Conservation (phyloP, 2,329 filamentous ascomycete species). For the Colletotrichum cordylinicola region DNA sequence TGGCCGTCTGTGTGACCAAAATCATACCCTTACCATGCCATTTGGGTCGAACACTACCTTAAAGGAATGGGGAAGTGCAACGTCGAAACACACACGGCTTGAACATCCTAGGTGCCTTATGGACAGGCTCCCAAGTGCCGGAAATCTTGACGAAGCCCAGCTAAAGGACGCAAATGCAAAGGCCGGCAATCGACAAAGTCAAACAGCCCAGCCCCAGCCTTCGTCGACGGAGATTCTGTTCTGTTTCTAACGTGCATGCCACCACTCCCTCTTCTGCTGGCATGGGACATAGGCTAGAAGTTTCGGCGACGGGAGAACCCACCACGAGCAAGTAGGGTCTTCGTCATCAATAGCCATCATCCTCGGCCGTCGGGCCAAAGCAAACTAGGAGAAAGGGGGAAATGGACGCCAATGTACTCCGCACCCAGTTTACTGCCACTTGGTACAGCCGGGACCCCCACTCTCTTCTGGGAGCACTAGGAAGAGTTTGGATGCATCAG, state of each 20-base stretch:
- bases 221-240: neutral
- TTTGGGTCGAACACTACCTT: neutral
- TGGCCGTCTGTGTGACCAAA: neutral
- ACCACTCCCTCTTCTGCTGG: neutral
- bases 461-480: neutral
- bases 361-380: constrained; percentile 2
- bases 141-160: neutral
- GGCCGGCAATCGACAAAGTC: neutral
- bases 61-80: neutral
- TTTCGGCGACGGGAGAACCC: neutral
- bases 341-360: neutral
- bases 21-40: neutral
- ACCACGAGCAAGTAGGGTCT: neutral
- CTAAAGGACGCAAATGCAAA: neutral
- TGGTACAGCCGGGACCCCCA: neutral
- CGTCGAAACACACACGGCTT: neutral
- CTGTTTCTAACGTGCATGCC: neutral
- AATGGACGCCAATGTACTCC: neutral
- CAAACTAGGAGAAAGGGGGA: neutral
- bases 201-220: neutral
- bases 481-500: neutral
- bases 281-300: neutral
- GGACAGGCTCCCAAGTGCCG: neutral
- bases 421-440: neutral
- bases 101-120: neutral